A percentile compares a stretch with the other conserved stretches of the same genome.
phyloP scores from a whole-genome alignment of 257 asterid genomes.

The Solanum dulcamara region DNA sequence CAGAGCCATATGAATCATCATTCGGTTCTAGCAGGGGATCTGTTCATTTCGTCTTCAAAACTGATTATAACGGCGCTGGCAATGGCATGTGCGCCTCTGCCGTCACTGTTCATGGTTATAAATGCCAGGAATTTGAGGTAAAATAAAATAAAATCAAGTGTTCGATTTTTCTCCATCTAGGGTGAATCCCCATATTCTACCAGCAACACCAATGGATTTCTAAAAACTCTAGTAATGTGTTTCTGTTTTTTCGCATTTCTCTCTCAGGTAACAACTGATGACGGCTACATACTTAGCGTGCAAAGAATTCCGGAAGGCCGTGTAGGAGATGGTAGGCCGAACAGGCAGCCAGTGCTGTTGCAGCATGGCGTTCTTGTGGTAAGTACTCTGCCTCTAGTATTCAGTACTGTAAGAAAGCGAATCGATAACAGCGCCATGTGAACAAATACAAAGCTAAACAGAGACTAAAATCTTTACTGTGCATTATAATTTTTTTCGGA shows the following conservation, averaged over 20 bases:
- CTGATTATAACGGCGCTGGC: background rate
- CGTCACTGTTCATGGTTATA: slow-evolving; percentile 43
- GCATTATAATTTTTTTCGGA: too few relatives aligned
- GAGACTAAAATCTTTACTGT: too few relatives aligned
- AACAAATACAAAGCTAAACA: too few relatives aligned
- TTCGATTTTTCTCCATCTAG: background rate
- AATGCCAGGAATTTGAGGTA: slow-evolving; percentile 61
- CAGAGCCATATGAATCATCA: slow-evolving; percentile 20
- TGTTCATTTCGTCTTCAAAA: background rate
- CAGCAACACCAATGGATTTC: background rate
- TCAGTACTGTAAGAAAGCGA: too few relatives aligned
- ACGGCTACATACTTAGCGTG: slow-evolving; percentile 34
- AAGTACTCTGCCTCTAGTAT: background rate
- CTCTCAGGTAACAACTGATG: slow-evolving; percentile 31
- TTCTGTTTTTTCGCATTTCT: too few relatives aligned
- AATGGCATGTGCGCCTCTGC: slow-evolving; percentile 49
- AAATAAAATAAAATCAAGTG: background rate
- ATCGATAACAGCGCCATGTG: too few relatives aligned
- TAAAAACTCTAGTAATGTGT: background rate
- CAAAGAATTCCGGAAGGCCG: slow-evolving; percentile 37
- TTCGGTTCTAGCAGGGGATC: slow-evolving; percentile 19
- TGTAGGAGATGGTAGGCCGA: background rate
- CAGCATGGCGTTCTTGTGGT: slow-evolving; percentile 64
- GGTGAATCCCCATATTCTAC: background rate
- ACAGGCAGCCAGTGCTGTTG: slow-evolving; percentile 24